phyloP scores from a whole-genome alignment of 768 basidiomycete genomes.

The Lactarius akahatsu region DNA sequence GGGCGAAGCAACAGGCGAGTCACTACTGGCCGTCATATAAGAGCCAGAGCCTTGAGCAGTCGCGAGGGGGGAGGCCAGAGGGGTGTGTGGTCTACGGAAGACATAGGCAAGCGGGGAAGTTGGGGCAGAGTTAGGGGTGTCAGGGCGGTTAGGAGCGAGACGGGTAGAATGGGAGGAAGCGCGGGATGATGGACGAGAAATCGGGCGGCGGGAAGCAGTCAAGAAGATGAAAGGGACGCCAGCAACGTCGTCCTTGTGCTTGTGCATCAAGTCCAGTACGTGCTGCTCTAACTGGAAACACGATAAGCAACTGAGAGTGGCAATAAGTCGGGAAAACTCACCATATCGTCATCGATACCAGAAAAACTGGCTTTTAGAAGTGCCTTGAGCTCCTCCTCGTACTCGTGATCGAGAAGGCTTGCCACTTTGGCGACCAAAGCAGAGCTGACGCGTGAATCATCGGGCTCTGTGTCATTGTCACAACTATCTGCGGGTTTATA shows the following conservation, averaged over 20 bases:
- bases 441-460: slow-evolving; percentile 55
- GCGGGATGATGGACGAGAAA: slow-evolving; percentile 78
- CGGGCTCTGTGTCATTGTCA: slow-evolving; percentile 57
- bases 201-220: slow-evolving; percentile 74
- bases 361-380: slow-evolving; percentile 68
- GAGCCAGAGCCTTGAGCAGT: slow-evolving; percentile 49
- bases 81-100: slow-evolving; percentile 79
- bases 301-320: slow-evolving; percentile 12
- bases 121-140: slow-evolving; percentile 74
- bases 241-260: slow-evolving; percentile 81
- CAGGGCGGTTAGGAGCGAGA: slow-evolving; percentile 61
- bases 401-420: slow-evolving; percentile 70
- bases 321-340: slow-evolving; percentile 38
- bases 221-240: slow-evolving; percentile 82
- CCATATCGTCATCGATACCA: slow-evolving; percentile 62
- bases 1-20: slow-evolving; percentile 65
- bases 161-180: slow-evolving; percentile 70
- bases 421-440: slow-evolving; percentile 71
- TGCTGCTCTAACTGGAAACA: slow-evolving; percentile 72
- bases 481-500: slow-evolving; percentile 59
- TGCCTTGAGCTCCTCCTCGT: slow-evolving; percentile 81
- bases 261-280: slow-evolving; percentile 94
- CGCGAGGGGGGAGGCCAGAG: slow-evolving; percentile 73
- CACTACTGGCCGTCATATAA: slow-evolving; percentile 55
- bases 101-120: slow-evolving; percentile 72